phyloP scores from a whole-genome alignment of 2,329 filamentous ascomycete genomes.

The Neoscytalidium dimidiatum region DNA sequence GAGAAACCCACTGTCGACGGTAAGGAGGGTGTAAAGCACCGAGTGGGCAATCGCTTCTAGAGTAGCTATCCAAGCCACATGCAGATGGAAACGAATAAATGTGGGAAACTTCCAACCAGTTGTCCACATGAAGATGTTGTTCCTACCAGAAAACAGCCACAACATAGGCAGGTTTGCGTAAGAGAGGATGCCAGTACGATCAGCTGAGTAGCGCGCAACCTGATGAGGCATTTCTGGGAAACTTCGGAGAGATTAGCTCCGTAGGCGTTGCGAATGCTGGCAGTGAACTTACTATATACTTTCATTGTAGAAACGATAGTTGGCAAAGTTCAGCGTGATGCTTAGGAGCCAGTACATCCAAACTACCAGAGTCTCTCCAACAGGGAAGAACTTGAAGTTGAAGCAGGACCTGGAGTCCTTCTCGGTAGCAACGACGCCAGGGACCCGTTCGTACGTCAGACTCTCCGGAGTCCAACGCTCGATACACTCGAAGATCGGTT shows the following conservation, averaged over 20 bases:
- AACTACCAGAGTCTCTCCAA: background rate
- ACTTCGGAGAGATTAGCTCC: background rate
- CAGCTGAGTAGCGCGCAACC: background rate
- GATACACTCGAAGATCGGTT: background rate
- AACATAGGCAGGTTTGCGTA: slow-evolving; percentile 33
- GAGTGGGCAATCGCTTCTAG: slow-evolving; percentile 66
- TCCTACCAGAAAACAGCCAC: slow-evolving; percentile 68
- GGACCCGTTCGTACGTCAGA: background rate
- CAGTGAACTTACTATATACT: background rate
- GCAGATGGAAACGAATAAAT: slow-evolving; percentile 68
- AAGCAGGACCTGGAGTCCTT: slow-evolving; percentile 9
- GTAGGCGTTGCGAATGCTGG: background rate
- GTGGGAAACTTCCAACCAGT: slow-evolving; percentile 70
- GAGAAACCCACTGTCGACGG: background rate
- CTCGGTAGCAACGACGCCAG: background rate
- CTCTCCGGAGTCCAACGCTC: background rate
- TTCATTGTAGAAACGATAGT: slow-evolving; percentile 8
- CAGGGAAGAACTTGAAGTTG: background rate
- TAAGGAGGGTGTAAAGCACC: slow-evolving; percentile 56
- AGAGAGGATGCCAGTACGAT: background rate
- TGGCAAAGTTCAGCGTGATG: background rate
- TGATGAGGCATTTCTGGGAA: background rate
- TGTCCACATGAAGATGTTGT: slow-evolving; percentile 66
- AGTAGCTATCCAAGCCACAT: slow-evolving; percentile 64
- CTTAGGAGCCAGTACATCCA: slow-evolving; percentile 6